These are phyloP conservation scores for Poronia punctata DNA, from an alignment of 495 filamentous ascomycete genomes.

Conservation along the genomic window DNA sequence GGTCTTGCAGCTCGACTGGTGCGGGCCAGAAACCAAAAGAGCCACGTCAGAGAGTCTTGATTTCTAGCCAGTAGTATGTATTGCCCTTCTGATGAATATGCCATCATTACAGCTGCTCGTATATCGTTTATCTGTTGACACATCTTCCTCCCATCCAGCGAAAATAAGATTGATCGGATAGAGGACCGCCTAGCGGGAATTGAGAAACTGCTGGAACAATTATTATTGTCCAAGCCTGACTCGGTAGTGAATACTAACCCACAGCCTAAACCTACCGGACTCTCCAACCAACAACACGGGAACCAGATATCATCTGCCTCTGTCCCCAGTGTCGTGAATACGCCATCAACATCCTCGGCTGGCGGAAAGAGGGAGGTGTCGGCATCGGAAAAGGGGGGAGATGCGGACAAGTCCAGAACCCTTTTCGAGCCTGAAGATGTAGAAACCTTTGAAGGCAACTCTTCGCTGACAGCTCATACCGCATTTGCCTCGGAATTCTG, in stretches of 20 bases:
- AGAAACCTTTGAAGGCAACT: slow-evolving; percentile 53
- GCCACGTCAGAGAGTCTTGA: slow-evolving; percentile 54
- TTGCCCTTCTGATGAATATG: background rate
- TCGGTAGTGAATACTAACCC: background rate
- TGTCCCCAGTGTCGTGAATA: slow-evolving; percentile 8
- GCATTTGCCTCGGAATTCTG: slow-evolving; percentile 55
- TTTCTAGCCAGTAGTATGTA: slow-evolving; percentile 62
- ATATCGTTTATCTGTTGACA: too few relatives aligned
- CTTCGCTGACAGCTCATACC: slow-evolving; percentile 55
- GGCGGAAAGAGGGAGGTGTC: slow-evolving; percentile 3
- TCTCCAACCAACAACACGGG: background rate
- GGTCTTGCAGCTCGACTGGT: slow-evolving; percentile 51
- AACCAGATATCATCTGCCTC: slow-evolving; percentile 1
- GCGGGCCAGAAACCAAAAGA: slow-evolving; percentile 53
- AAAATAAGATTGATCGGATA: slow-evolving; percentile 62
- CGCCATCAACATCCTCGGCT: slow-evolving; percentile 9
- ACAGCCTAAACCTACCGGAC: background rate
- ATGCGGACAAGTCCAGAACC: slow-evolving; percentile 16
- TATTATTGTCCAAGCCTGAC: slow-evolving; percentile 24
- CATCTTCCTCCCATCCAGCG: slow-evolving; percentile 37
- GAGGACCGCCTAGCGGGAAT: slow-evolving; percentile 56
- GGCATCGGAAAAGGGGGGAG: slow-evolving; percentile 1
- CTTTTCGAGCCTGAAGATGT: slow-evolving; percentile 29
- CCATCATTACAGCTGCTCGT: too few relatives aligned
- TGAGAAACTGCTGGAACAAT: slow-evolving; percentile 42